Evolutionary conservation across 2,329 filamentous ascomycete genomes (phyloP).

Genomic region (Pseudogymnoascus sp.): DNA sequence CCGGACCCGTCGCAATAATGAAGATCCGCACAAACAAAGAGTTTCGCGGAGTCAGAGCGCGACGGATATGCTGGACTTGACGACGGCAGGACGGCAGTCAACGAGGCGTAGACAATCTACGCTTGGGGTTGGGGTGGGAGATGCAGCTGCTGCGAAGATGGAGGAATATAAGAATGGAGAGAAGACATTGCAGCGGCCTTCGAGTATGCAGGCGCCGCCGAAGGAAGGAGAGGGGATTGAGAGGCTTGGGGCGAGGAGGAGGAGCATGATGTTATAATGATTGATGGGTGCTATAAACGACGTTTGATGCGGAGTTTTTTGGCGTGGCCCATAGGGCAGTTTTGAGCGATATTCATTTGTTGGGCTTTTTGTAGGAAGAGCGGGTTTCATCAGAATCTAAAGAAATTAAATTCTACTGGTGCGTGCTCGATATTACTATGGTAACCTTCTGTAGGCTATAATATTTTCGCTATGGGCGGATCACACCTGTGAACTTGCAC

Average conservation of each 20-base stretch:
- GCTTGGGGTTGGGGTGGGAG: constrained; percentile 18
- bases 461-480: not conserved
- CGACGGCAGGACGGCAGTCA: not conserved
- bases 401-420: not conserved
- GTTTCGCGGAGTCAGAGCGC: not conserved
- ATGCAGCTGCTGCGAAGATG: constrained; percentile 14
- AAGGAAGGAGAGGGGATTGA: constrained; percentile 22
- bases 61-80: constrained; percentile 5
- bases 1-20: not conserved
- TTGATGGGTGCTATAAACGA: constrained; percentile 13
- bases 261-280: constrained; percentile 32
- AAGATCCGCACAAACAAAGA: not conserved
- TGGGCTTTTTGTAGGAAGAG: not conserved
- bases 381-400: constrained; percentile 4
- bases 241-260: constrained; percentile 26
- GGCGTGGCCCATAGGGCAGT: not conserved
- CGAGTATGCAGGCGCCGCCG: constrained; percentile 16
- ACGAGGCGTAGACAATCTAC: constrained; percentile 26
- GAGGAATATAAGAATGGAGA: constrained; percentile 17
- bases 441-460: not conserved
- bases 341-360: constrained; percentile 10
- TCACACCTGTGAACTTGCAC: not conserved
- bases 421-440: not conserved
- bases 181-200: constrained; percentile 19
- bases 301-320: constrained; percentile 9